Evolutionary conservation across 2,329 filamentous ascomycete genomes (phyloP).

Genomic region (Colletotrichum sp.): DNA sequence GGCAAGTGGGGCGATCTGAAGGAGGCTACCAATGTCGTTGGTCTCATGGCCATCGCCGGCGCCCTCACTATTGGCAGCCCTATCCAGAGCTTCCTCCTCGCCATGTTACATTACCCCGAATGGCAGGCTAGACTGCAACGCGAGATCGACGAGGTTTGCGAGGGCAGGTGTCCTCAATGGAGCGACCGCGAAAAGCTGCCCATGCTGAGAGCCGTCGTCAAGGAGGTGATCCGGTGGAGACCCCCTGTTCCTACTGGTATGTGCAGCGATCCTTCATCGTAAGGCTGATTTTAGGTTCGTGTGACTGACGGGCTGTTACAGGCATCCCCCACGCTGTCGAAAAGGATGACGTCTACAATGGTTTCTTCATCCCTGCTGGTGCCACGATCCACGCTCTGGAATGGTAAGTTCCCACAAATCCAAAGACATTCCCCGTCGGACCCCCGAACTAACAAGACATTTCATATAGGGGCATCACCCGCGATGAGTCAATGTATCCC

Average conservation of each 20-base stretch:
- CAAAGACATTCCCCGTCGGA: not conserved
- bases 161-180: constrained; percentile 49
- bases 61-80: constrained; percentile 49
- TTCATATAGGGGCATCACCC: constrained; percentile 49
- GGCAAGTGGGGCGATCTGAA: constrained; percentile 33
- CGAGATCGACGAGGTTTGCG: constrained; percentile 44
- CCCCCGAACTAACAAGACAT: constrained; percentile 28
- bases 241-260: constrained; percentile 58
- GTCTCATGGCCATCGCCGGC: constrained; percentile 50
- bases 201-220: constrained; percentile 42
- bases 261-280: constrained; percentile 9
- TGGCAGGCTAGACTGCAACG: constrained; percentile 39
- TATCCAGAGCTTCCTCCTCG: constrained; percentile 39
- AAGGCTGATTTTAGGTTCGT: not conserved
- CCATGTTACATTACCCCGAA: constrained; percentile 36
- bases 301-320: constrained; percentile 28
- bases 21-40: constrained; percentile 50
- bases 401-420: not conserved
- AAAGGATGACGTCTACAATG: constrained; percentile 56
- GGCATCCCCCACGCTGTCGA: constrained; percentile 55
- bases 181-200: constrained; percentile 39
- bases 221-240: constrained; percentile 56
- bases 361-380: constrained; percentile 57
- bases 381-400: constrained; percentile 53
- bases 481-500: constrained; percentile 44